Evolutionary conservation across 1,139 yeast genomes (phyloP).

Genomic region (Candida sojae): DNA sequence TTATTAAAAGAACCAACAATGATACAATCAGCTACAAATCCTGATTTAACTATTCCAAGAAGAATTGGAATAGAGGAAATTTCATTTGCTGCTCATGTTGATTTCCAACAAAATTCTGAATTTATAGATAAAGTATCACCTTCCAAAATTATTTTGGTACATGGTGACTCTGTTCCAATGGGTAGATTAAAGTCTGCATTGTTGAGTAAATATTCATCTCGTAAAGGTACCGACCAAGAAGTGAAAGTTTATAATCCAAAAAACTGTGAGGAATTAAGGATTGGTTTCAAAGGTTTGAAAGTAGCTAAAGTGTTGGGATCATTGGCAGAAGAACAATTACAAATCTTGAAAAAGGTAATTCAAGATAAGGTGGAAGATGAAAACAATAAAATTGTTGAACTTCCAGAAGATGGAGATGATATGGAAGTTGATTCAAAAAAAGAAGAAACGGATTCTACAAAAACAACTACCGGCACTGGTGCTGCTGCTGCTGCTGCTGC

Average conservation of each 20-base stretch:
- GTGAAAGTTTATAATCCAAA: conserved; percentile 92
- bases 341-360: conserved; percentile 31
- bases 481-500: neutral
- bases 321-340: conserved; percentile 59
- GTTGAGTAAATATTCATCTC: conserved; percentile 77
- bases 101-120: conserved; percentile 87
- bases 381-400: conserved; percentile 21
- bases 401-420: conserved; percentile 18
- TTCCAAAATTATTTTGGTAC: conserved; percentile 81
- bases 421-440: conserved; percentile 13
- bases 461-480: neutral
- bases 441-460: conserved; percentile 12
- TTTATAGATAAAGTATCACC: conserved; percentile 90
- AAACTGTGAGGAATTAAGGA: conserved; percentile 78
- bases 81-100: conserved; percentile 98
- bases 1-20: conserved; percentile 85
- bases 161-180: conserved; percentile 98
- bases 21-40: conserved; percentile 76
- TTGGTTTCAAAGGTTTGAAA: conserved; percentile 81
- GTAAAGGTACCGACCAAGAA: conserved; percentile 86
- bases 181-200: conserved; percentile 94
- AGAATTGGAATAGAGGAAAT: conserved; percentile 90
- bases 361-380: conserved; percentile 20
- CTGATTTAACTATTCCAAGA: conserved; percentile 84
- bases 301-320: conserved; percentile 84